Conservation (phyloP, 352 stramenopile species). For the Blastocystis sp. region DNA sequence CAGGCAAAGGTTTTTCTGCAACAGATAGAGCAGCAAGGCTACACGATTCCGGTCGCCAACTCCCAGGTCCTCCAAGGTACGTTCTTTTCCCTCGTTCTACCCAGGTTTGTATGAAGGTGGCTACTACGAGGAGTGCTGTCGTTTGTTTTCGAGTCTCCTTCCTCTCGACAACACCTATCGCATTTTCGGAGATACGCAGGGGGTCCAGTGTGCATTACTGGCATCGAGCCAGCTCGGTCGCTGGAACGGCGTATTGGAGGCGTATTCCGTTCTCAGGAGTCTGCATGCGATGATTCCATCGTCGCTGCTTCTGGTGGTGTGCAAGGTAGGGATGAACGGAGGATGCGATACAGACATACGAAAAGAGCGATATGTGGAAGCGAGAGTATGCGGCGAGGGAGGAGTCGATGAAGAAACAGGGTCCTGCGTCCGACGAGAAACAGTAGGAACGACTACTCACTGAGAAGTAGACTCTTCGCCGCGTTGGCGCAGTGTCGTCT, state of each 20-base stretch:
- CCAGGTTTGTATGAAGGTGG: neutral
- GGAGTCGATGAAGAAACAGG: too few species aligned
- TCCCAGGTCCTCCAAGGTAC: neutral
- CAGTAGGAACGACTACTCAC: too few species aligned
- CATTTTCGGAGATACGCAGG: neutral
- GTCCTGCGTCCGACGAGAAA: too few species aligned
- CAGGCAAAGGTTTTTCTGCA: neutral
- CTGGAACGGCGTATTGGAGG: neutral
- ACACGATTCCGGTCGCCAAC: slow-evolving; percentile 11
- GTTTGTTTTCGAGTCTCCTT: neutral
- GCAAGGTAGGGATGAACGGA: too few species aligned
- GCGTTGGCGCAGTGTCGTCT: too few species aligned
- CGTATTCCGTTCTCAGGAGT: neutral
- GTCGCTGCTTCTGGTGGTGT: too few species aligned
- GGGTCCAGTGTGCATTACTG: neutral
- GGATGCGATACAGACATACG: too few species aligned
- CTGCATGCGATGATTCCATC: neutral
- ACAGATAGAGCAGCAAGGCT: neutral
- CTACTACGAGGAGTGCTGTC: neutral
- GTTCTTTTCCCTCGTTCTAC: neutral
- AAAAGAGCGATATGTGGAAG: too few species aligned
- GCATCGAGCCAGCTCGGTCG: neutral
- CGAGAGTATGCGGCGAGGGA: too few species aligned
- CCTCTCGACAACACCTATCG: neutral
- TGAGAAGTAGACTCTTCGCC: too few species aligned